These are phyloP conservation scores for Truncatella angustata DNA, from an alignment of 2,329 filamentous ascomycete species.

Conservation along the genomic window DNA sequence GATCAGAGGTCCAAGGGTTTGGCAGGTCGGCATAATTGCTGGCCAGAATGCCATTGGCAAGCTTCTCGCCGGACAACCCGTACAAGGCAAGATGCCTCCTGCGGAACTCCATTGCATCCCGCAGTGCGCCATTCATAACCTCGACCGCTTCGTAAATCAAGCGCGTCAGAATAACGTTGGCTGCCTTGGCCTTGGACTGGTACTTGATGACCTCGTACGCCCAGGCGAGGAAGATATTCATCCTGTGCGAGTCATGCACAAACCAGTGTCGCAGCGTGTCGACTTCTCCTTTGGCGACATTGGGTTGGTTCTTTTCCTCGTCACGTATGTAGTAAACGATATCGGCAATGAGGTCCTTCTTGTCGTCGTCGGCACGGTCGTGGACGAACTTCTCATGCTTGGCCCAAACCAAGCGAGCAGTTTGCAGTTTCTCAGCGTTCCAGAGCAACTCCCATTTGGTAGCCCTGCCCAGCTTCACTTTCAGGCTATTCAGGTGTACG, in stretches of 20 bases:
- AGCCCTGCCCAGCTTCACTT: conserved; percentile 61
- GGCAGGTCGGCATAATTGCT: conserved; percentile 67
- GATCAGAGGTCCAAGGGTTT: conserved; percentile 82
- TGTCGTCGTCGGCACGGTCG: conserved; percentile 56
- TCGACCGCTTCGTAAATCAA: conserved; percentile 67
- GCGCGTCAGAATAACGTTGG: conserved; percentile 52
- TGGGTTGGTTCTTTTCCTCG: conserved; percentile 68
- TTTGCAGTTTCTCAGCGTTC: conserved; percentile 86
- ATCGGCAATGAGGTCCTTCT: conserved; percentile 70
- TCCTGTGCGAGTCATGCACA: conserved; percentile 67
- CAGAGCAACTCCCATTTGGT: conserved; percentile 81
- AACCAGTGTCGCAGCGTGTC: conserved; percentile 88
- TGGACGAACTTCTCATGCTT: conserved; percentile 70
- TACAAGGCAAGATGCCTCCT: conserved; percentile 67
- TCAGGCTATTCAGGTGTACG: conserved; percentile 64
- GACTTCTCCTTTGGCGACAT: conserved; percentile 65
- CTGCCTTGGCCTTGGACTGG: conserved; percentile 60
- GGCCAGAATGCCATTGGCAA: conserved; percentile 63
- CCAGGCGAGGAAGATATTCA: conserved; percentile 78
- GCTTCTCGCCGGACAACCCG: conserved; percentile 65
- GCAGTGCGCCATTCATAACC: conserved; percentile 66
- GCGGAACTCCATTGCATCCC: conserved; percentile 69
- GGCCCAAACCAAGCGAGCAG: conserved; percentile 77
- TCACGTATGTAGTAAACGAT: conserved; percentile 76
- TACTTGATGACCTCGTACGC: conserved; percentile 74